These are phyloP conservation scores for Grosmannia serpens DNA, from an alignment of 2,329 filamentous ascomycete genomes.

Conservation along the genomic window DNA sequence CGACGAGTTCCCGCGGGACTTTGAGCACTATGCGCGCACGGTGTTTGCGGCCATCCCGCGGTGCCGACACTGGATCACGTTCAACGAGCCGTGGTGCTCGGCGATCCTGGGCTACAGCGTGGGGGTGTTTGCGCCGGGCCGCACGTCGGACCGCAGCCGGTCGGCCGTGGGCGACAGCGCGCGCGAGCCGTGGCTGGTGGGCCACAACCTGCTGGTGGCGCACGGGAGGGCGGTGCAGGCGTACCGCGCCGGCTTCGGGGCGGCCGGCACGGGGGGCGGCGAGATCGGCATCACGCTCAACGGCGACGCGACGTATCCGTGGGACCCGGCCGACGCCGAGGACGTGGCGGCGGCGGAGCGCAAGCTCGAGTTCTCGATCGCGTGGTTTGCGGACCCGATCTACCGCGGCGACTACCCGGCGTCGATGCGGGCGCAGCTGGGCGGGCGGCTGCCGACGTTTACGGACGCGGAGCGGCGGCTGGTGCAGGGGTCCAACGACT, in stretches of 20 bases:
- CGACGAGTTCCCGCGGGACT: conserved; percentile 73
- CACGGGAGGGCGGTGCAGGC: conserved; percentile 72
- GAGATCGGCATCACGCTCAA: conserved; percentile 82
- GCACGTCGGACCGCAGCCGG: conserved; percentile 62
- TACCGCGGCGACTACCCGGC: conserved; percentile 77
- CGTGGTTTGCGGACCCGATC: conserved; percentile 80
- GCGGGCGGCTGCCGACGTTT: conserved; percentile 63
- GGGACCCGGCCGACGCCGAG: conserved; percentile 62
- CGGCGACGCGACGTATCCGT: conserved; percentile 73
- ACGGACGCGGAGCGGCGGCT: conserved; percentile 60
- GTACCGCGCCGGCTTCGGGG: conserved; percentile 74
- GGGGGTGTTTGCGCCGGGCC: conserved; percentile 72
- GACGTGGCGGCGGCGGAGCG: conserved; percentile 68
- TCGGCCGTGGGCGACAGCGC: conserved; percentile 60
- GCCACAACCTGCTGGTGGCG: conserved; percentile 68
- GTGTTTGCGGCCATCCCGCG: conserved; percentile 64
- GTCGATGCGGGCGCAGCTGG: conserved; percentile 73
- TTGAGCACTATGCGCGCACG: conserved; percentile 63
- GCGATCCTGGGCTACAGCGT: conserved; percentile 69
- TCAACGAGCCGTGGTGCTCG: conserved; percentile 84
- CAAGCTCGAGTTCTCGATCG: conserved; percentile 79
- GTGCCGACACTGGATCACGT: conserved; percentile 82
- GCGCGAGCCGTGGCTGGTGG: conserved; percentile 72
- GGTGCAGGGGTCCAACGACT: conserved; percentile 81
- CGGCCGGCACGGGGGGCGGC: conserved; percentile 44